phyloP scores from a whole-genome alignment of 805 yeast genomes.

The Hanseniaspora pseudoguilliermondii region DNA sequence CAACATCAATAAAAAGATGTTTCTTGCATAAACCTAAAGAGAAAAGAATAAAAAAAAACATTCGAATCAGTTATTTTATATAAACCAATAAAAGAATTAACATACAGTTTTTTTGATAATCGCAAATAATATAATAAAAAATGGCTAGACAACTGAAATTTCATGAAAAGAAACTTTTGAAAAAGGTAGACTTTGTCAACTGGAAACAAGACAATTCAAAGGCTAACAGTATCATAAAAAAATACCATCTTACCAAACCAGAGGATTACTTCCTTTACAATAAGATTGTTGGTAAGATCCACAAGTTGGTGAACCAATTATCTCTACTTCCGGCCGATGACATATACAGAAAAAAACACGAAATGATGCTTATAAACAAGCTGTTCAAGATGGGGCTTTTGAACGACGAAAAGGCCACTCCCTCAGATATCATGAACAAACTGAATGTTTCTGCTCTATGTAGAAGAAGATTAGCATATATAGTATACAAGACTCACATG shows the following conservation, averaged over 20 bases:
- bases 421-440: constrained; percentile 79
- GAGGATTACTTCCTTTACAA: constrained; percentile 94
- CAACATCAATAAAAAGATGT: no score
- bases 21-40: no score
- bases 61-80: no score
- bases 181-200: constrained; percentile 90
- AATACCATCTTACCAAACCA: constrained; percentile 84
- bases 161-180: constrained; percentile 88
- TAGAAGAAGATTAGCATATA: constrained; percentile 83
- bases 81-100: neutral
- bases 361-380: constrained; percentile 75
- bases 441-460: constrained; percentile 86
- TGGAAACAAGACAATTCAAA: constrained; percentile 96
- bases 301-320: constrained; percentile 74
- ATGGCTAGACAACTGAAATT: constrained; percentile 85
- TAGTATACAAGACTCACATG: constrained; percentile 90
- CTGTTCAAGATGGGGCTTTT: constrained; percentile 78
- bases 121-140: constrained; percentile 11
- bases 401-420: constrained; percentile 37
- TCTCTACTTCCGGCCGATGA: constrained; percentile 79
- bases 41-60: no score
- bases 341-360: constrained; percentile 77
- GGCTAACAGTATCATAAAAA: constrained; percentile 92
- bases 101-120: neutral
- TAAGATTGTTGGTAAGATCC: constrained; percentile 79